Conservation (phyloP, 1,284 basidiomycete genomes). For the Schizopora paradoxa region DNA sequence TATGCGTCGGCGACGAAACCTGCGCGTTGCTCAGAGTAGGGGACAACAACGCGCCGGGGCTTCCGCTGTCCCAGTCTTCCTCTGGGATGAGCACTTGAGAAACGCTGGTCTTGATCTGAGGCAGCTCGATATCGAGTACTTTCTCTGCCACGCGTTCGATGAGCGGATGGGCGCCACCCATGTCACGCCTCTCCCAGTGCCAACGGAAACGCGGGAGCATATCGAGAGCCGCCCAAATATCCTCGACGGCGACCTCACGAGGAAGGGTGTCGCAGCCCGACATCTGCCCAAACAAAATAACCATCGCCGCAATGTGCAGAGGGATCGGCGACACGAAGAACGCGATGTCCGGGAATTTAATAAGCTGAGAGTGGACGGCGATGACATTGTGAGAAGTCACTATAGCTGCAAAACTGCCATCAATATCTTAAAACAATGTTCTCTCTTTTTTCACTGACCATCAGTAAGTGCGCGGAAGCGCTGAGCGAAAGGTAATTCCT, state of each 20-base stretch:
- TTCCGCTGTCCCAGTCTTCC: constrained; percentile 60
- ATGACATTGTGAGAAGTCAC: constrained; percentile 81
- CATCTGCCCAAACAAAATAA: constrained; percentile 79
- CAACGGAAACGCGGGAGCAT: constrained; percentile 81
- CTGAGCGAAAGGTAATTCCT: constrained; percentile 57
- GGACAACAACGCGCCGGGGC: constrained; percentile 25
- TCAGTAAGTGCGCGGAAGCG: constrained; percentile 67
- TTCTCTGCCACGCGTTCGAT: constrained; percentile 73
- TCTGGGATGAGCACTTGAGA: constrained; percentile 59
- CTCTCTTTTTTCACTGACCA: constrained; percentile 42
- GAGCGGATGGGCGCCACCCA: constrained; percentile 71
- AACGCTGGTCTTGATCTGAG: constrained; percentile 50
- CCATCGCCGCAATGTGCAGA: constrained; percentile 81
- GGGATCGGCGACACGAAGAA: constrained; percentile 84
- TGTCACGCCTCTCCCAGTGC: constrained; percentile 80
- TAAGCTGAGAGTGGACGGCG: constrained; percentile 72
- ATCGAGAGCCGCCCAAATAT: constrained; percentile 76
- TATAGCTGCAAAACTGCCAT: constrained; percentile 45
- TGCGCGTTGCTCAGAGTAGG: constrained; percentile 25
- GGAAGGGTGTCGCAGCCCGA: constrained; percentile 63
- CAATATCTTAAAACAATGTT: background rate
- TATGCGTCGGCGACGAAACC: constrained; percentile 5
- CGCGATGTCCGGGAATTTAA: constrained; percentile 73
- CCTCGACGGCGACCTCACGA: constrained; percentile 61
- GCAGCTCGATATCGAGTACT: constrained; percentile 64